phyloP scores from a whole-genome alignment of 192 early-diverging fungal genomes.

The Podila horticola region DNA sequence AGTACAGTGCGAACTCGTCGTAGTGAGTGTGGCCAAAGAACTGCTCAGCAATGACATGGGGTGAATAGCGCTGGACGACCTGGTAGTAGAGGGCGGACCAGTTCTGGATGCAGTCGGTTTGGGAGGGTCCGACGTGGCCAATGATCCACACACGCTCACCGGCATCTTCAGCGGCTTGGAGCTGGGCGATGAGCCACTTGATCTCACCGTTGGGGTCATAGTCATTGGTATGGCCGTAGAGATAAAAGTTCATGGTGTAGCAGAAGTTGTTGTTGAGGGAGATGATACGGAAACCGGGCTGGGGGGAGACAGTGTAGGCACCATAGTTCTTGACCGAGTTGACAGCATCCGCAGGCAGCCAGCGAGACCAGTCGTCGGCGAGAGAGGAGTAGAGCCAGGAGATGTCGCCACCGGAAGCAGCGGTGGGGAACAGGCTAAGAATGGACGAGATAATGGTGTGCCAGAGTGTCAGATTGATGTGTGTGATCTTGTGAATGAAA shows the following conservation, averaged over 20 bases:
- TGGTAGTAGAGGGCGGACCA: slow-evolving; percentile 62
- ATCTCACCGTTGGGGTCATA: slow-evolving; percentile 61
- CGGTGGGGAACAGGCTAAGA: slow-evolving; percentile 28
- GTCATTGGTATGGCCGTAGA: slow-evolving; percentile 50
- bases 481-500: background rate
- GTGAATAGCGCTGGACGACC: slow-evolving; percentile 62
- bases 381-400: slow-evolving; percentile 60
- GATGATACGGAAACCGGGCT: slow-evolving; percentile 57
- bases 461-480: no score
- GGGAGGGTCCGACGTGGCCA: slow-evolving; percentile 62
- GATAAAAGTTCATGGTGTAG: slow-evolving; percentile 63
- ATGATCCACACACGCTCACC: slow-evolving; percentile 67
- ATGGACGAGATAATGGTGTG: no score
- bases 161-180: slow-evolving; percentile 59
- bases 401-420: slow-evolving; percentile 27
- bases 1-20: slow-evolving; percentile 64
- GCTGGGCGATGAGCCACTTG: slow-evolving; percentile 56
- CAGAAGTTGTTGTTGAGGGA: slow-evolving; percentile 70
- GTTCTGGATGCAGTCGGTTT: slow-evolving; percentile 58
- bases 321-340: slow-evolving; percentile 51
- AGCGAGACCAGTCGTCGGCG: slow-evolving; percentile 54
- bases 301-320: slow-evolving; percentile 56
- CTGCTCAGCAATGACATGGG: slow-evolving; percentile 62
- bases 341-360: slow-evolving; percentile 51
- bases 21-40: slow-evolving; percentile 67